Base-by-base conservation (phyloP, 768 basidiomycete genomes). In the Tricholomella constricta region DNA sequence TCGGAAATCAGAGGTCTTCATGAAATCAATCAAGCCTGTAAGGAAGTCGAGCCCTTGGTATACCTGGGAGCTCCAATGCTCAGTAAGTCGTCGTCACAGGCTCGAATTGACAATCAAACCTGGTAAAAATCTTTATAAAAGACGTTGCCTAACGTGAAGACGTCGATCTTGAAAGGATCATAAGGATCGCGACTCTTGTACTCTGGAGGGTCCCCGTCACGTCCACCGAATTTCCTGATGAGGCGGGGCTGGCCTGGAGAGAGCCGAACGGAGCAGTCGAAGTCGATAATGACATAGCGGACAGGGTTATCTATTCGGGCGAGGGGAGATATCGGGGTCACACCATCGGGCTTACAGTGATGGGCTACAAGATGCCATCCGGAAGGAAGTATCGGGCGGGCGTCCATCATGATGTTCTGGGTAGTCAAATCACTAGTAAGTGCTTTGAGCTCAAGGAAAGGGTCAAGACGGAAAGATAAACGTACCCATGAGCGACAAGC, bases 111-210 rank as follows among this genome's bases (percentile, higher is more conserved):
- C n/a, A n/a, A n/a, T n/a, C n/a, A 25, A 37, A 31, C 49, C 38
- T 50, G 36, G 25, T 32, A 31, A 11, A 50, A 50, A 17, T 50
- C 26, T 7, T 50, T 50, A 10, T 19, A 38, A 11, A 50, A 32
- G 6, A 40, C 38, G 10, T 54, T 47, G 12, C 45, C 52, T 7
- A 54, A 19, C 1, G 52, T 54, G 10, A 54, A 54, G 6, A 54
- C 45, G 26, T 54, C 52, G 14, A 54, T 23, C 34, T 54, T 54
- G 17, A 47, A 54, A 7, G 35, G 45, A 40, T 32, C 31, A 10
- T 32, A 32, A 2, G 31, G 31, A 3, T 32, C 31, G 3, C 31
- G 31, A 10, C 9, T 32, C 9, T 32, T 32, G 31, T 32, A 32
- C 9, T 32, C 31, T 3, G 41, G 46, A 44, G 31, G 38, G 22